Evolutionary conservation across 371 early-diverging fungal genomes (phyloP).

Genomic region (Batkoa obscura): DNA sequence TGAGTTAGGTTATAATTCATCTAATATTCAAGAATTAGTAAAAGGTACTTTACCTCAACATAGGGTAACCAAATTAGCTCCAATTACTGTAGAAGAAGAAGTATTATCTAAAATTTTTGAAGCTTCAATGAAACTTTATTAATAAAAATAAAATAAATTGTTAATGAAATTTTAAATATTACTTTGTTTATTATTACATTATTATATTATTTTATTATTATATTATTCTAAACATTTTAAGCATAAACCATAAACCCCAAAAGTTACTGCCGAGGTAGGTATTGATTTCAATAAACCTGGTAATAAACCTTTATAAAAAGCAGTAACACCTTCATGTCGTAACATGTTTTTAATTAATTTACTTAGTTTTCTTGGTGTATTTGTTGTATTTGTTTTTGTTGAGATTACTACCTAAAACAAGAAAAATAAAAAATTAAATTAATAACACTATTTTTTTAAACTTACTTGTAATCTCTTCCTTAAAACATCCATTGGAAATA

Average conservation of each 20-base stretch:
- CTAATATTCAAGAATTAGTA: slow-evolving; percentile 51
- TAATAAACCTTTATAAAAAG: slow-evolving; percentile 68
- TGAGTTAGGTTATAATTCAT: slow-evolving; percentile 55
- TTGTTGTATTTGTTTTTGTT: no score
- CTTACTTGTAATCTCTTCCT: slow-evolving; percentile 46
- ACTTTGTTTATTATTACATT: no score
- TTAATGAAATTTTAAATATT: no score
- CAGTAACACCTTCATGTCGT: slow-evolving; percentile 66
- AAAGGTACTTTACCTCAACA: slow-evolving; percentile 80
- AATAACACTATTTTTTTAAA: slow-evolving; percentile 8
- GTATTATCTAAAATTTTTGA: slow-evolving; percentile 47
- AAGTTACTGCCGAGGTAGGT: slow-evolving; percentile 68
- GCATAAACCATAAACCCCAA: slow-evolving; percentile 50
- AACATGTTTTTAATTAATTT: no score
- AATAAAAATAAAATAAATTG: no score
- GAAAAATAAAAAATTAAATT: no score
- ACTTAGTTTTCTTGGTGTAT: no score
- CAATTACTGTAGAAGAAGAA: slow-evolving; percentile 43
- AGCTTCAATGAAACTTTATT: slow-evolving; percentile 42
- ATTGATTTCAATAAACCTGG: slow-evolving; percentile 76
- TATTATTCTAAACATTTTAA: no score
- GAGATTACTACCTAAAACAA: no score
- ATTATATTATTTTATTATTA: no score
- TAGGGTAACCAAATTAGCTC: slow-evolving; percentile 79
- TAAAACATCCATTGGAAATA: slow-evolving; percentile 83